These are phyloP conservation scores for Neohortaea acidophila DNA, from an alignment of 495 filamentous ascomycete species.

Conservation along the genomic window DNA sequence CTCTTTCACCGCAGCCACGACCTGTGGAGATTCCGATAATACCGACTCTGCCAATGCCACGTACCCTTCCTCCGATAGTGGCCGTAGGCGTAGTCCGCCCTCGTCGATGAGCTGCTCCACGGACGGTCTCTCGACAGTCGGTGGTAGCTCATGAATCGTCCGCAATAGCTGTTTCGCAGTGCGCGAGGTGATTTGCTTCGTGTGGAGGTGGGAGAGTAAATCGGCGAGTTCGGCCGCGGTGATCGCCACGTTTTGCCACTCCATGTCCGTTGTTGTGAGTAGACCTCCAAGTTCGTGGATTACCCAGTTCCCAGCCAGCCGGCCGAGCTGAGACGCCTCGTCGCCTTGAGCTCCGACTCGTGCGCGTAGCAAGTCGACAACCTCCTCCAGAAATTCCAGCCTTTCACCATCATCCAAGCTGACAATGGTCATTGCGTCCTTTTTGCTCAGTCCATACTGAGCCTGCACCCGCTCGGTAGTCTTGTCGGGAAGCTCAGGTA, in stretches of 20 bases:
- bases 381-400: slow-evolving; percentile 67
- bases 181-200: slow-evolving; percentile 49
- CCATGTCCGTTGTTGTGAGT: slow-evolving; percentile 35
- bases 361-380: slow-evolving; percentile 40
- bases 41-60: slow-evolving; percentile 36
- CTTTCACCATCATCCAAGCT: slow-evolving; percentile 64
- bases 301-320: slow-evolving; percentile 29
- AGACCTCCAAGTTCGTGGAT: slow-evolving; percentile 81
- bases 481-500: slow-evolving; percentile 58
- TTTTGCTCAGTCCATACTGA: slow-evolving; percentile 50
- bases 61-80: slow-evolving; percentile 47
- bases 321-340: slow-evolving; percentile 8
- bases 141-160: slow-evolving; percentile 35
- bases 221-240: slow-evolving; percentile 45
- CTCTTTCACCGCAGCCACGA: slow-evolving; percentile 51
- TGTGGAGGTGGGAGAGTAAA: slow-evolving; percentile 49
- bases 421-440: slow-evolving; percentile 74
- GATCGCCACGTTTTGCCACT: slow-evolving; percentile 43
- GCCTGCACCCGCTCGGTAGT: slow-evolving; percentile 36
- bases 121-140: slow-evolving; percentile 26
- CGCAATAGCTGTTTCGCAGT: slow-evolving; percentile 58
- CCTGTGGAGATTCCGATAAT: slow-evolving; percentile 39
- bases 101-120: slow-evolving; percentile 48
- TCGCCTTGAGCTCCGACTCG: slow-evolving; percentile 23
- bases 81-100: slow-evolving; percentile 48